Base-by-base conservation (phyloP, 495 filamentous ascomycete genomes). In the Podospora pseudoanserina region DNA sequence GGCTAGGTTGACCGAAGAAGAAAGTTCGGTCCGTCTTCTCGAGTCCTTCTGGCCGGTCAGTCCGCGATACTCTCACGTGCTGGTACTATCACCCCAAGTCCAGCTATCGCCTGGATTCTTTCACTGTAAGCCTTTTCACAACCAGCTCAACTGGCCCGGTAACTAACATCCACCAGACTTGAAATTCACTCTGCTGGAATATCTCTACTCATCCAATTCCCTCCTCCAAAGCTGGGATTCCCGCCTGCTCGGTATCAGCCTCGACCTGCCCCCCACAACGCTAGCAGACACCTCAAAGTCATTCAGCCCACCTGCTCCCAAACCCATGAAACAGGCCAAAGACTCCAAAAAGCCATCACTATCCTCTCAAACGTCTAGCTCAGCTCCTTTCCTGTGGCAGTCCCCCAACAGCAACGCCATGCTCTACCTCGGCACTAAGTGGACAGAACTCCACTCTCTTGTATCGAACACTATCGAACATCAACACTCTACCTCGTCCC, bases 41-140 rank as follows among this genome's bases (percentile, higher is more conserved):
- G 92, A 97, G 77, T 88, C 90, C 0, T 96, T 94, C 74, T 97
- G 90, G 81, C 92, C 93, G 9, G 76, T 82, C 5, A 80, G 87
- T 66, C 81, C 86, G 15, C 71, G 72, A 1, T 69, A 86, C 60
- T 88, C 89, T 3, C 91, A 96, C 77, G 84, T 96, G 11, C 83
- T 97, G 30, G 74, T 96, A 20, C 82, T 97, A 3, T 92, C 92
- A 16, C 87, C 93, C 0, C 87, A 94, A 71, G 84, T 82, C 5
- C 88, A 97, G 73, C 72, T 97, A 2, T 90, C 90, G 2, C 88
- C 88, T 15, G 83, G 86, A 2, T 97, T 89, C 73, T 94, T 86
- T 68, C 91, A 96, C 70, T 97, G 92, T 83, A 77, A 77, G 81
- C 44, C 5, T 23, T 32, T n/a, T 62, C 28, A 2, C 39, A 26